Evolutionary conservation across 176 grass and related monocot genomes (phyloP).

Genomic region (Guadua angustifolia): DNA sequence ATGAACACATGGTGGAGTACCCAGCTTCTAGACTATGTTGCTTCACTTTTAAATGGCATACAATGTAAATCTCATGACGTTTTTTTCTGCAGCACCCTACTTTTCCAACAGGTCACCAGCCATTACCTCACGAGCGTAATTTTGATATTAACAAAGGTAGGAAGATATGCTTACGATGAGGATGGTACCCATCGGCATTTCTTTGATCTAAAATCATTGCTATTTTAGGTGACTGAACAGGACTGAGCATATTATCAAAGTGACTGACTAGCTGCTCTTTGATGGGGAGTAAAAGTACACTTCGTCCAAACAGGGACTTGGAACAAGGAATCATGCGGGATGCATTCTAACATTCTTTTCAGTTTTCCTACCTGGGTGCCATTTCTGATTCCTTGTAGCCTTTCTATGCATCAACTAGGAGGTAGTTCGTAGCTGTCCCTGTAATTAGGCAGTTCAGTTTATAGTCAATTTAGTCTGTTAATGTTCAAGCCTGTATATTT

Average conservation of each 20-base stretch:
- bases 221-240: constrained; percentile 31
- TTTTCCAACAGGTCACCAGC: constrained; percentile 35
- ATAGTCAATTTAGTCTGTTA: not conserved
- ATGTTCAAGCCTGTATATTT: constrained; percentile 6
- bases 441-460: constrained; percentile 1
- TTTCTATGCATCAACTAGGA: constrained; percentile 11
- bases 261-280: not conserved
- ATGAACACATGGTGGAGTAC: constrained; percentile 29
- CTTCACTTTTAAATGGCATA: constrained; percentile 12
- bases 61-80: not conserved
- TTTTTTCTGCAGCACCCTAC: constrained; percentile 32
- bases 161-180: not conserved
- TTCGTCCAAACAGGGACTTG: constrained; percentile 21
- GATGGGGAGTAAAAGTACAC: not conserved
- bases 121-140: constrained; percentile 43
- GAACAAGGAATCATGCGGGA: not conserved
- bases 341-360: constrained; percentile 15
- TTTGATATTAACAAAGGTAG: constrained; percentile 62
- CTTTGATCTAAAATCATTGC: constrained; percentile 21
- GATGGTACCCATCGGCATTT: not conserved
- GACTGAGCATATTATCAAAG: constrained; percentile 14
- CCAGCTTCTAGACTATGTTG: constrained; percentile 9
- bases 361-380: not conserved
- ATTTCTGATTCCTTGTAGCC: not conserved
- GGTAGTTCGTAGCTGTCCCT: not conserved